A percentile compares a stretch with the other conserved stretches of the same genome.
These are phyloP conservation scores for Rhodotorula toruloides DNA, from an alignment of 768 basidiomycete species.

Conservation along the genomic window DNA sequence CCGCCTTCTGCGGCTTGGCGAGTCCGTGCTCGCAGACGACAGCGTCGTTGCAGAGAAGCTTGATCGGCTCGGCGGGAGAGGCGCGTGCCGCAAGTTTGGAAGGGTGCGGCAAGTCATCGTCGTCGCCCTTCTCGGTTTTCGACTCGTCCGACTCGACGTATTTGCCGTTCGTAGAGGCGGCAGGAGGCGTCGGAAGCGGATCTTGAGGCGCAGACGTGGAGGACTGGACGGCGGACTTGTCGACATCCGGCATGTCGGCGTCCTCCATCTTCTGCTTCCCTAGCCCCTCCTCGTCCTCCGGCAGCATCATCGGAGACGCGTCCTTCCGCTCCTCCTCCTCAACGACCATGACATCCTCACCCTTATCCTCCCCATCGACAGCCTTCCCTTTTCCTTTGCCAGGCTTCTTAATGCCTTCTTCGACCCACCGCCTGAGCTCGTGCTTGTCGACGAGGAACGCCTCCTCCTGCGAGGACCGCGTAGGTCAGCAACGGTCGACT, in stretches of 20 bases:
- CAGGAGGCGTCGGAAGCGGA: too few species aligned
- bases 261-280: background rate
- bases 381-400: conserved; percentile 1
- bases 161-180: background rate
- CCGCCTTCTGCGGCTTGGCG: conserved; percentile 59
- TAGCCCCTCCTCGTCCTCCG: too few species aligned
- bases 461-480: conserved; percentile 49
- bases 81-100: conserved; percentile 36
- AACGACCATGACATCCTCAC: background rate
- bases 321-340: background rate
- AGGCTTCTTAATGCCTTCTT: conserved; percentile 44
- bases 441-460: conserved; percentile 59
- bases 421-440: conserved; percentile 61
- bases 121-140: background rate
- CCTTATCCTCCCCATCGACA: background rate
- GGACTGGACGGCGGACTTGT: too few species aligned
- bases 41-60: conserved; percentile 47
- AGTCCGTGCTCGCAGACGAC: conserved; percentile 61
- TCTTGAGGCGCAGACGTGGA: too few species aligned
- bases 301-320: background rate
- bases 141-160: background rate
- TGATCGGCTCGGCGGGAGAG: conserved; percentile 28
- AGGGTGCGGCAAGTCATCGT: conserved; percentile 39
- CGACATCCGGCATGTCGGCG: background rate
- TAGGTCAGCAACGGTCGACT: background rate